These are phyloP conservation scores for Rosa persica DNA, from an alignment of 306 rosid species.

Conservation along the genomic window DNA sequence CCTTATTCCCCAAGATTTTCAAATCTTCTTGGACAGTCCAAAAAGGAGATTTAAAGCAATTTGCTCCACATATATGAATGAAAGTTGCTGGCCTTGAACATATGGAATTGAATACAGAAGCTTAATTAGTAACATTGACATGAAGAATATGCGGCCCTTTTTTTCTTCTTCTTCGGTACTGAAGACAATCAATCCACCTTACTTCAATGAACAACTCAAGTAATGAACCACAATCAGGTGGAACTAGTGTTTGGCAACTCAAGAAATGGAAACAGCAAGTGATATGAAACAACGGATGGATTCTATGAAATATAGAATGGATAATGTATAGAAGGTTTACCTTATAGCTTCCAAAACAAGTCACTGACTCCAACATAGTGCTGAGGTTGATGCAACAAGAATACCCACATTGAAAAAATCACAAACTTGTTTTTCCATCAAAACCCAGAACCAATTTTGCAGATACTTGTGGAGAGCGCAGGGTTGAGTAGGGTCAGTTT, in stretches of 20 bases:
- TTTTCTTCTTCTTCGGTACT: background rate
- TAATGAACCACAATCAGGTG: background rate
- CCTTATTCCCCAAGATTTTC: background rate
- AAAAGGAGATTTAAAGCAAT: background rate
- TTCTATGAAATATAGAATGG: background rate
- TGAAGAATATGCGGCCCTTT: background rate
- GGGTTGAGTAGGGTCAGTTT: background rate
- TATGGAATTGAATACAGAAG: background rate
- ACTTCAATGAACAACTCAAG: background rate
- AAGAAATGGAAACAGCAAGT: background rate
- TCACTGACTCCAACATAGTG: constrained; percentile 66
- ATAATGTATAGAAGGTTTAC: constrained; percentile 27
- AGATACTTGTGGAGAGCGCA: constrained; percentile 18
- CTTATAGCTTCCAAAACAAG: constrained; percentile 66
- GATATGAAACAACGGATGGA: background rate
- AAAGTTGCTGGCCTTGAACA: background rate
- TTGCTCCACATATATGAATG: background rate
- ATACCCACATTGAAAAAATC: constrained; percentile 40
- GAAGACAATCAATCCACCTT: background rate
- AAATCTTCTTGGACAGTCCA: background rate
- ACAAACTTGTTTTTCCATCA: constrained; percentile 23
- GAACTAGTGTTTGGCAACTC: background rate
- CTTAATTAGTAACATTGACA: background rate
- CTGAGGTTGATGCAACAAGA: constrained; percentile 40
- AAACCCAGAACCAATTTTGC: constrained; percentile 28